Base-by-base conservation (phyloP, 805 yeast species). In the Torulaspora maleeae region DNA sequence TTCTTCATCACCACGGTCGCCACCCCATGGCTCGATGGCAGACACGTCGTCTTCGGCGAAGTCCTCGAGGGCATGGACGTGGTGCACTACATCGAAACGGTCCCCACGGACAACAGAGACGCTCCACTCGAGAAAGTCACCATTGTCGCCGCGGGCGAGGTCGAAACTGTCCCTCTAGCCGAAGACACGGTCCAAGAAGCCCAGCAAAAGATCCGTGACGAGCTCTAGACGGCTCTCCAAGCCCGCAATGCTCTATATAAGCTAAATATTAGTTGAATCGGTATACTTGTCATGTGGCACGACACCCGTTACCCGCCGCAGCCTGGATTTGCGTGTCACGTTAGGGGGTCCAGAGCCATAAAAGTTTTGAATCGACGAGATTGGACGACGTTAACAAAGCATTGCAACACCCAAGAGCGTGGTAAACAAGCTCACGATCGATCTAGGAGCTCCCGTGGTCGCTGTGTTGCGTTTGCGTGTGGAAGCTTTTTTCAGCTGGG, bases 1-100 rank as follows among this genome's bases (percentile, higher is more conserved):
- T 90, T 90, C 66, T 90, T 90, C 77, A 84, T 93, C 71, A 64
- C 68, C 41, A 90, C 97, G 22, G 96, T 85, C 17, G 76, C 78
- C 28, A 87, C 96, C 45, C 72, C 83, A 40, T 93, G 99, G 98
- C 79, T 93, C 63, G 88, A 93, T 63, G 93, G 95, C 53, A 80
- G 74, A 58, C 99, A 93, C 69, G 99, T 93, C 63, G 99, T 93
- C 34, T 93, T 93, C 61, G 99, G 99, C 54, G 87, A 88, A 71
- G 96, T 93, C 45, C 47, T 88, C 13, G 89, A 83, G 46, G 98
- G 98, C 39, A 75, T 80, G 73, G 96, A 91, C 53, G 78, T 88
- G 41, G 86, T 91, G 45, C 69, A 75, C 54, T 74, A 78, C 67
- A 80, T 93, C 61, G 96, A 89, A 70, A 66, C 67, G 38, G 80